These are phyloP conservation scores for Rhodosporidiobolus odoratus DNA, from an alignment of 768 basidiomycete genomes.

Conservation along the genomic window DNA sequence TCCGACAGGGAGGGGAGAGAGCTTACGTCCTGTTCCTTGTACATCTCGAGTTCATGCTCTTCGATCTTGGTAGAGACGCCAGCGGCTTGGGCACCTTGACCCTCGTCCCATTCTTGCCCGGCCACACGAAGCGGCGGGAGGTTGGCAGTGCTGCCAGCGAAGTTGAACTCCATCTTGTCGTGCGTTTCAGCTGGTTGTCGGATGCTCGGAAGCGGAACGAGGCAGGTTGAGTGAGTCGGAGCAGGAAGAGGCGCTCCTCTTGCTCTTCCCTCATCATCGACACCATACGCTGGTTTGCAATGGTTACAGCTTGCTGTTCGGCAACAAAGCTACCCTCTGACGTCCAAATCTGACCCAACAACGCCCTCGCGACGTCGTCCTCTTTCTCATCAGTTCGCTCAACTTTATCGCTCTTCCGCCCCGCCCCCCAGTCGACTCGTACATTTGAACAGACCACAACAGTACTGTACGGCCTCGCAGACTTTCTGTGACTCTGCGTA, in stretches of 20 bases:
- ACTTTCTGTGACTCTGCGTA: too few relatives aligned
- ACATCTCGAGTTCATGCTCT: conserved; percentile 34
- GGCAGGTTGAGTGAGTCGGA: background rate
- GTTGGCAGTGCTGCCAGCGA: background rate
- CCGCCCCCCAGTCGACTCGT: too few relatives aligned
- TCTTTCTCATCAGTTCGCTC: background rate
- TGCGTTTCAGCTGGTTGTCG: background rate
- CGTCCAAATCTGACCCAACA: background rate
- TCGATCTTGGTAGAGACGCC: conserved; percentile 17
- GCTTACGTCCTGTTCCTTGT: conserved; percentile 38
- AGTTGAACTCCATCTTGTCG: background rate
- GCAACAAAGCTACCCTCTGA: too few relatives aligned
- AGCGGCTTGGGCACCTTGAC: background rate
- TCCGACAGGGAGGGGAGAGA: too few relatives aligned
- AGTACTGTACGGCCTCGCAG: too few relatives aligned
- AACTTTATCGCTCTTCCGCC: too few relatives aligned
- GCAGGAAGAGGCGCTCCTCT: background rate
- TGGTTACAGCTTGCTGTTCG: too few relatives aligned
- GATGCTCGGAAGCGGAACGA: background rate
- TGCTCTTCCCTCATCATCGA: background rate
- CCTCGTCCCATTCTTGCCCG: background rate
- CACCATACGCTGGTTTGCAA: too few relatives aligned
- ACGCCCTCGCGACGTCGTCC: background rate
- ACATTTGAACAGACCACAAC: too few relatives aligned
- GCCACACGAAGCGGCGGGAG: conserved; percentile 7